A percentile compares a stretch with the other conserved stretches of the same genome.
Conservation (phyloP, 2,329 filamentous ascomycete genomes). For the Botryotinia narcissicola region DNA sequence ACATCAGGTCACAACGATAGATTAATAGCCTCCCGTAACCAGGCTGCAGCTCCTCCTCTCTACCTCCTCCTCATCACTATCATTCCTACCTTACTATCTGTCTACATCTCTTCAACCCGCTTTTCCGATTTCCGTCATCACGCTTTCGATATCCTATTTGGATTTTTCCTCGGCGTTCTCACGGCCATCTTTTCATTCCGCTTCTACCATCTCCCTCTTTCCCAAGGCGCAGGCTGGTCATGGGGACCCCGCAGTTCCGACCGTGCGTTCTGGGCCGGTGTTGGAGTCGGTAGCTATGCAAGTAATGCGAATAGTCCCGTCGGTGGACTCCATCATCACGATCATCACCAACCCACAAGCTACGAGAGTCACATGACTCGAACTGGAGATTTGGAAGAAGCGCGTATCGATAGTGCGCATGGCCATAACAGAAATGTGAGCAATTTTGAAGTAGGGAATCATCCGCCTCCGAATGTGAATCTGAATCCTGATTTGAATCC, state of each 20-base stretch:
- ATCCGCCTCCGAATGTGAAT: neutral
- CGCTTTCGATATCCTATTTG: conserved; percentile 87
- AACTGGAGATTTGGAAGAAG: conserved; percentile 21
- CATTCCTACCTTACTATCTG: conserved; percentile 68
- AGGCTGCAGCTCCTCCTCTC: conserved; percentile 78
- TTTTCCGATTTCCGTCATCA: conserved; percentile 89
- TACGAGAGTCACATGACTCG: conserved; percentile 11
- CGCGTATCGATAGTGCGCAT: conserved; percentile 3
- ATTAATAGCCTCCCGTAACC: conserved; percentile 58
- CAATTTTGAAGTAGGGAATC: conserved; percentile 11
- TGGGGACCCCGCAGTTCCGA: conserved; percentile 76
- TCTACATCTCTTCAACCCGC: conserved; percentile 81
- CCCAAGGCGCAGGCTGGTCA: conserved; percentile 79
- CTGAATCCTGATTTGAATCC: neutral
- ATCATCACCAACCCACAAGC: neutral
- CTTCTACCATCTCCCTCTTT: conserved; percentile 81
- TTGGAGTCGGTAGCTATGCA: conserved; percentile 48
- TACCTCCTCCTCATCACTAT: conserved; percentile 71
- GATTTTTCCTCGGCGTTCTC: conserved; percentile 72
- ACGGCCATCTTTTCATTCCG: conserved; percentile 74
- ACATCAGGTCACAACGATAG: conserved; percentile 33
- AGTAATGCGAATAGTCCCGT: conserved; percentile 28
- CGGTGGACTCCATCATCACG: conserved; percentile 11
- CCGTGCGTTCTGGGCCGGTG: conserved; percentile 75
- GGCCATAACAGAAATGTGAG: conserved; percentile 11